phyloP scores from a whole-genome alignment of 768 basidiomycete genomes.

The Xerocomellus chrysenteron region DNA sequence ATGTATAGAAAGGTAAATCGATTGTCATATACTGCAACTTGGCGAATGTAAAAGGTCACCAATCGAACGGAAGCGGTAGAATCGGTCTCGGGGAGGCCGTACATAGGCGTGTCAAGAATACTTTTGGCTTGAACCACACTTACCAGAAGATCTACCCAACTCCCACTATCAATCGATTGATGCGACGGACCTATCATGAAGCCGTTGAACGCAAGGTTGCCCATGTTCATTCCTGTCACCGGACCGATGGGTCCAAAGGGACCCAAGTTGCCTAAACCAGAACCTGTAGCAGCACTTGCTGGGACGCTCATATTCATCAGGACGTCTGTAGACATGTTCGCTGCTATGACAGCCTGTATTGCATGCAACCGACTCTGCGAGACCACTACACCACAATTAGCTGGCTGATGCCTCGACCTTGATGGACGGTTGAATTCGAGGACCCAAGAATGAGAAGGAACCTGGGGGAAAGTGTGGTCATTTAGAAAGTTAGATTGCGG shows the following conservation, averaged over 20 bases:
- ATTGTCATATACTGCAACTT: background rate
- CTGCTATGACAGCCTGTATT: slow-evolving; percentile 62
- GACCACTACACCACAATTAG: slow-evolving; percentile 59
- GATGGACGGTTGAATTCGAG: slow-evolving; percentile 63
- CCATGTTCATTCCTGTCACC: slow-evolving; percentile 20
- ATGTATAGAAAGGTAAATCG: background rate
- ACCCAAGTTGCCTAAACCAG: slow-evolving; percentile 24
- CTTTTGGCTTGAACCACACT: slow-evolving; percentile 11
- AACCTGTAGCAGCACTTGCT: slow-evolving; percentile 8
- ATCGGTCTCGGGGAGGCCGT: background rate
- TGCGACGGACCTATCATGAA: slow-evolving; percentile 26
- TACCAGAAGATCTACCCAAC: slow-evolving; percentile 33
- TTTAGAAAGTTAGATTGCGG: slow-evolving; percentile 17
- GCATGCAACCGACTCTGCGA: slow-evolving; percentile 73
- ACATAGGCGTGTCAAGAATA: background rate
- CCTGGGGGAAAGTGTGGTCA: slow-evolving; percentile 26
- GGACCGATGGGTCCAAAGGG: slow-evolving; percentile 25
- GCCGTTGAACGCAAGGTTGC: slow-evolving; percentile 25
- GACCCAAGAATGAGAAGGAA: slow-evolving; percentile 50
- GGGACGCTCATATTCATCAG: slow-evolving; percentile 25
- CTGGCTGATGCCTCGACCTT: slow-evolving; percentile 38
- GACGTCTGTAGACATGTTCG: slow-evolving; percentile 20
- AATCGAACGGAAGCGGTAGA: background rate
- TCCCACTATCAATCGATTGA: slow-evolving; percentile 19
- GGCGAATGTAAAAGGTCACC: background rate